Conservation (phyloP, 106 monocot species). For the Dendrobium officinale region DNA sequence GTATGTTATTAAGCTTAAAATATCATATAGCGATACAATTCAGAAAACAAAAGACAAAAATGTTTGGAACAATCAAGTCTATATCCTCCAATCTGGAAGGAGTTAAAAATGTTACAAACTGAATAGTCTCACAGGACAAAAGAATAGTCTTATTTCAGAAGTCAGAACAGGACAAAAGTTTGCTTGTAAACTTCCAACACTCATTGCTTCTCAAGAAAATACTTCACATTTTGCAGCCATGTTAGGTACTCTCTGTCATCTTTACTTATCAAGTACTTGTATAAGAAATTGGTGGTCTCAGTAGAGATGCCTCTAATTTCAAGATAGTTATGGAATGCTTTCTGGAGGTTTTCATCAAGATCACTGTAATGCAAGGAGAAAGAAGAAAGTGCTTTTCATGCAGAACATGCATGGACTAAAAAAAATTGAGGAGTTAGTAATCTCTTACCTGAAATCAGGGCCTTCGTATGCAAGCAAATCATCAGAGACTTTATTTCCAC, state of each 20-base stretch:
- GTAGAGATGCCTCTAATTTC: conserved; percentile 50
- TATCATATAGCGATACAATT: not conserved
- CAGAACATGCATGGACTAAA: not conserved
- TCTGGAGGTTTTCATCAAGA: conserved; percentile 65
- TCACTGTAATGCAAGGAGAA: conserved; percentile 22
- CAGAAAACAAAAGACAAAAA: not conserved
- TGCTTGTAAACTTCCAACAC: not conserved
- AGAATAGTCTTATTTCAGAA: not conserved
- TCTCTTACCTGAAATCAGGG: conserved; percentile 7
- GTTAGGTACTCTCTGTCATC: conserved; percentile 57
- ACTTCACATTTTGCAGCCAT: conserved; percentile 56
- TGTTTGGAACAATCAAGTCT: not conserved
- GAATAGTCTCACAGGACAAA: not conserved
- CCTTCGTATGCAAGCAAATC: conserved; percentile 5
- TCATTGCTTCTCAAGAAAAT: conserved; percentile 28
- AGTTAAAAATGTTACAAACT: not conserved
- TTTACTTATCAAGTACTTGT: conserved; percentile 76
- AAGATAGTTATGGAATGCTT: conserved; percentile 52
- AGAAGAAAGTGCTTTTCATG: not conserved
- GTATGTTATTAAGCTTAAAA: too few species aligned
- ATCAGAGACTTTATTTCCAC: not conserved
- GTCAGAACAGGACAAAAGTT: not conserved
- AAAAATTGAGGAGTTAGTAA: not conserved
- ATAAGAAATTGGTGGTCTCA: conserved; percentile 38
- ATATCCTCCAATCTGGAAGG: not conserved